These are phyloP conservation scores for Termitomyces heimii DNA, from an alignment of 768 basidiomycete genomes.

Conservation along the genomic window DNA sequence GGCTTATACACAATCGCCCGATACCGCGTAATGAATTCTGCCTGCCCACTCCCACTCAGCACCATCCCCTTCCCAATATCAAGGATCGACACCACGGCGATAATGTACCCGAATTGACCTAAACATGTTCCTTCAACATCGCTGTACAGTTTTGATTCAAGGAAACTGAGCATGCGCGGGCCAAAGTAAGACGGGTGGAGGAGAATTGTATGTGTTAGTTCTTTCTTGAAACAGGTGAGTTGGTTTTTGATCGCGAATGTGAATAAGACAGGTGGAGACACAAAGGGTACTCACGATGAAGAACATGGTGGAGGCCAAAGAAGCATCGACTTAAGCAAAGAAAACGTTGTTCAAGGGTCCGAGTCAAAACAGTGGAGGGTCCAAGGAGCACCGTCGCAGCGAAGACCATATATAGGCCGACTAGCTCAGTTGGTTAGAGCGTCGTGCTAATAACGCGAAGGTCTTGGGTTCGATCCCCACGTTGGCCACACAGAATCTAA, in stretches of 20 bases:
- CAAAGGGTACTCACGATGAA: slow-evolving; percentile 52
- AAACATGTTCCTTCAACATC: slow-evolving; percentile 98
- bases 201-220: slow-evolving; percentile 94
- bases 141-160: slow-evolving; percentile 88
- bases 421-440: slow-evolving; percentile 86
- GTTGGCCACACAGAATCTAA: slow-evolving; percentile 20
- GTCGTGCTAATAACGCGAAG: slow-evolving; percentile 76
- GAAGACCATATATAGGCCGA: slow-evolving; percentile 38
- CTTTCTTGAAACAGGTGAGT: slow-evolving; percentile 55
- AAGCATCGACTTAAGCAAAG: not conserved
- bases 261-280: not conserved
- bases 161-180: slow-evolving; percentile 88
- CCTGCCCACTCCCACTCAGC: slow-evolving; percentile 86
- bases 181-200: slow-evolving; percentile 99
- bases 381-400: no score
- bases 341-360: no score
- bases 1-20: slow-evolving; percentile 98
- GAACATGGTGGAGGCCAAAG: slow-evolving; percentile 2
- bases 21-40: slow-evolving; percentile 92
- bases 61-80: slow-evolving; percentile 94
- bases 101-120: slow-evolving; percentile 92
- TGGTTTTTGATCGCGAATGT: not conserved
- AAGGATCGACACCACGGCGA: slow-evolving; percentile 84
- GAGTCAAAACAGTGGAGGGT: no score
- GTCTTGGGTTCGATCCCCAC: slow-evolving; percentile 67